Base-by-base conservation (phyloP, 768 basidiomycete genomes). In the Coprinopsis marcescibilis region DNA sequence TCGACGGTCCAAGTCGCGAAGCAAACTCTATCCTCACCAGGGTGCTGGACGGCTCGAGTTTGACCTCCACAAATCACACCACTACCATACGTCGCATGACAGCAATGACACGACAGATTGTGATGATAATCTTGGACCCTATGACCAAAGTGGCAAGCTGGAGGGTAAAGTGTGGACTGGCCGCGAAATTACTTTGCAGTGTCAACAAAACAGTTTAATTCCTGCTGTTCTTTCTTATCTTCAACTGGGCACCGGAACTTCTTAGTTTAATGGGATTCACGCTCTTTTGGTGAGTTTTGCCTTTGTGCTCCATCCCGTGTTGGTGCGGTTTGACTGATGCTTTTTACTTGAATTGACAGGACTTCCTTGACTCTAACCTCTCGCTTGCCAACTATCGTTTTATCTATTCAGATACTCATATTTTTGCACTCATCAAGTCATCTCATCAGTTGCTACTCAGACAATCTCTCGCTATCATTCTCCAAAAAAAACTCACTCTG, bases 181-280 rank as follows among this genome's bases (percentile, higher is more conserved):
- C n/a, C 80, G 81, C 47, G 93, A 95, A 57, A 65, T 98, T 50
- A 83, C 89, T 58, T 64, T 85, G 56, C 78, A 88, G 25, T 94
- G 91, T 60, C 80, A 82, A 54, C 93, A 96, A 63, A 98, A 96
- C 57, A 92, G 91, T 59, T 74, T 87, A 12, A 80, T 97, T 29
- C 77, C 88, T 2, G 68, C 80, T 26, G 78, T 93, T 45, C 72
- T 95, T 37, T 77, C 81, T 42, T 73, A 76, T 52, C 61, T 88
- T 37, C 77, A 80, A 57, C 72, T 76, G 11, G 72, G 68, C 30
- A 65, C 73, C 36, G 75, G 71, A 49, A 64, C 65, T 44, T 47
- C 20, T 46, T 45, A 51, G 33, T 29, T 29, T 2, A 19, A 43
- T 42, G 23, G n/a, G n/a, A n/a, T 42, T 34, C 20, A 27, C 8